A percentile compares a stretch with the other conserved stretches of the same genome.
These are phyloP conservation scores for Leishmania martiniquensis DNA, from an alignment of 208 protist genomes.

Conservation along the genomic window DNA sequence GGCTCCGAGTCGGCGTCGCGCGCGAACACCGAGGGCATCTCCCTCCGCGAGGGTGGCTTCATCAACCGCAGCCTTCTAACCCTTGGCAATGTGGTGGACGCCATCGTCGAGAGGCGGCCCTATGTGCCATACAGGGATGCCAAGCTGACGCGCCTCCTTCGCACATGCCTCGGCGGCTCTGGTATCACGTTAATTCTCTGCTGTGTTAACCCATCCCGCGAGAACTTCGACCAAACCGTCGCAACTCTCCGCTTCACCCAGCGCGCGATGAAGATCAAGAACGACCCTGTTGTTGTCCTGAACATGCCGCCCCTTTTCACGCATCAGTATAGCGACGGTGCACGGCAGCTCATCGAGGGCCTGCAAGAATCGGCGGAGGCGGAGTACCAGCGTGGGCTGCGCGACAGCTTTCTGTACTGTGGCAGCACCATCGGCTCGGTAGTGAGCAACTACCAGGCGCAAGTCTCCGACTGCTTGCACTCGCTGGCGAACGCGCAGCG, in stretches of 20 bases:
- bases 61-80: slow-evolving; percentile 93
- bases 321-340: slow-evolving; percentile 74
- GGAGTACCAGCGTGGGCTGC: slow-evolving; percentile 75
- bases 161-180: slow-evolving; percentile 80
- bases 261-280: slow-evolving; percentile 89
- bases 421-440: slow-evolving; percentile 52
- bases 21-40: slow-evolving; percentile 82
- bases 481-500: slow-evolving; percentile 75
- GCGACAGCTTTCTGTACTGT: slow-evolving; percentile 75
- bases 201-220: slow-evolving; percentile 84
- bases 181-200: slow-evolving; percentile 92
- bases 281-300: slow-evolving; percentile 86
- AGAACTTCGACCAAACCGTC: slow-evolving; percentile 91
- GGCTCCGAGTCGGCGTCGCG: slow-evolving; percentile 85
- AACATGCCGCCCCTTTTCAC: slow-evolving; percentile 81
- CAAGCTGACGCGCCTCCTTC: slow-evolving; percentile 89
- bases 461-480: slow-evolving; percentile 73
- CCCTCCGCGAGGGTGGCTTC: slow-evolving; percentile 66
- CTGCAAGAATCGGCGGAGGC: slow-evolving; percentile 48
- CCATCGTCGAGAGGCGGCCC: slow-evolving; percentile 60
- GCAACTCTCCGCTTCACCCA: slow-evolving; percentile 87
- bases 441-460: slow-evolving; percentile 48
- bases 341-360: slow-evolving; percentile 48
- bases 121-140: slow-evolving; percentile 90
- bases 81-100: slow-evolving; percentile 91